Percentiles rank a stretch among this genome's conserved stretches.
Conservation (phyloP, 1,139 yeast species). For the Taiozyma onychis region DNA sequence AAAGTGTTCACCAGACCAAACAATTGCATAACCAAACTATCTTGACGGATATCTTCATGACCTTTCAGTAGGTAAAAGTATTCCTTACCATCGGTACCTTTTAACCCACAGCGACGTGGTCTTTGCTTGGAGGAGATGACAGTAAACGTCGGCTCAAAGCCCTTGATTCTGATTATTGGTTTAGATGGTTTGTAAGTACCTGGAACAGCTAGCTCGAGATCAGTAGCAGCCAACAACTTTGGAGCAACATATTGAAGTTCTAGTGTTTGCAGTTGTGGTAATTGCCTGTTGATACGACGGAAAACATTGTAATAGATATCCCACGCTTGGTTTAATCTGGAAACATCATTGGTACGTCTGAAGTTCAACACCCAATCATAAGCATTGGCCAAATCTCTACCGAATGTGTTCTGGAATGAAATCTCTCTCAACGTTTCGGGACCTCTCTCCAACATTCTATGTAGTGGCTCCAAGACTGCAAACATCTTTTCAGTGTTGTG, state of each 20-base stretch:
- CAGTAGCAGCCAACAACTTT: constrained; percentile 67
- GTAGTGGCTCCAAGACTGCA: constrained; percentile 84
- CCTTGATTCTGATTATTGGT: constrained; percentile 64
- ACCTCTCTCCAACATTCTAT: constrained; percentile 74
- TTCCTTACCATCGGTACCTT: constrained; percentile 89
- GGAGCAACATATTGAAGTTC: constrained; percentile 95
- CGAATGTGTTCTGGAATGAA: constrained; percentile 89
- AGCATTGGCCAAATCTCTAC: constrained; percentile 89
- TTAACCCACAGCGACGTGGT: constrained; percentile 75
- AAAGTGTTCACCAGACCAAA: constrained; percentile 93
- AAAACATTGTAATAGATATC: constrained; percentile 92
- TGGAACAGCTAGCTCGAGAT: constrained; percentile 86
- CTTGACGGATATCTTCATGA: constrained; percentile 97
- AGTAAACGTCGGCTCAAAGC: constrained; percentile 75
- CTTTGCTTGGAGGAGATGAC: constrained; percentile 97
- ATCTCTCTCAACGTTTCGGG: constrained; percentile 93
- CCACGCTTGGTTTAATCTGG: constrained; percentile 96
- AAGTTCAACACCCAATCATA: constrained; percentile 89
- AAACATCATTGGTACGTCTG: constrained; percentile 77
- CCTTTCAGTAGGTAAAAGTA: constrained; percentile 83
- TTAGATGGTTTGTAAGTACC: constrained; percentile 89
- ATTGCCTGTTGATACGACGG: constrained; percentile 81
- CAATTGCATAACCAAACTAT: constrained; percentile 94
- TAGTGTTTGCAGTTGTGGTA: constrained; percentile 80
- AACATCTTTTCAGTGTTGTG: constrained; percentile 94